Base-by-base conservation (phyloP, 148 eudicot species). In the Rhododendron molle region DNA sequence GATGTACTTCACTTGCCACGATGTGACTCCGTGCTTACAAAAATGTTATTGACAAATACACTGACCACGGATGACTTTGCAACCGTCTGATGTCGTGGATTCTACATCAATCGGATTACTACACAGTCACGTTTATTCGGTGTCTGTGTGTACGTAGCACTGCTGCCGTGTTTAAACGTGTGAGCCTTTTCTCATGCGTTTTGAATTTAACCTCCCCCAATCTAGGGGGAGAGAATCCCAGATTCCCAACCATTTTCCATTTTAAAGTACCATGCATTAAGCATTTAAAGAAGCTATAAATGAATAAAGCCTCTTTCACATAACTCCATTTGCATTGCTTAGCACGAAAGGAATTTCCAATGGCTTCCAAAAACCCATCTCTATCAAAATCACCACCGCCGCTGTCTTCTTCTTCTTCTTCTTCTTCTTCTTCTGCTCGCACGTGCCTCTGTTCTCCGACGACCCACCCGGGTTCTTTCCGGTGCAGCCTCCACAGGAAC, bases 401-500 rank as follows among this genome's bases (percentile, higher is more conserved):
- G 2, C 43, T 7, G 7, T 20, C 79, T 8, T 15, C 49, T 7
- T 36, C 67, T 38, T 76, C 81, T 23, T 20, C 79, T 8, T 15
- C 49, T 7, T 36, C 67, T 38, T 76, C 81, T 23, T 26, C 50
- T 84, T 77, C 79, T 32, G 1, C 47, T 23, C 76, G 62, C 50
- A 47, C 76, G 60, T 85, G 86, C n/a, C 82, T 85, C 28, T 85
- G 86, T 50, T 85, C 86, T 85, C 86, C 86, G 11, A 85, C 82
- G 3, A 85, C 11, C 56, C 81, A 78, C 81, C 81, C 81, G 54
- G 81, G 81, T 23, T 78, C 81, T 32, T 78, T 85, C 83, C 87
- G 87, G 78, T 85, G 87, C 87, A 85, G 87, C 83, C 78, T 32
- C 40, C 87, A 85, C 69, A 11, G 83, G 78, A 80, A 32, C 47